phyloP scores from a whole-genome alignment of 768 basidiomycete species.

The Goffeauzyma gilvescens region DNA sequence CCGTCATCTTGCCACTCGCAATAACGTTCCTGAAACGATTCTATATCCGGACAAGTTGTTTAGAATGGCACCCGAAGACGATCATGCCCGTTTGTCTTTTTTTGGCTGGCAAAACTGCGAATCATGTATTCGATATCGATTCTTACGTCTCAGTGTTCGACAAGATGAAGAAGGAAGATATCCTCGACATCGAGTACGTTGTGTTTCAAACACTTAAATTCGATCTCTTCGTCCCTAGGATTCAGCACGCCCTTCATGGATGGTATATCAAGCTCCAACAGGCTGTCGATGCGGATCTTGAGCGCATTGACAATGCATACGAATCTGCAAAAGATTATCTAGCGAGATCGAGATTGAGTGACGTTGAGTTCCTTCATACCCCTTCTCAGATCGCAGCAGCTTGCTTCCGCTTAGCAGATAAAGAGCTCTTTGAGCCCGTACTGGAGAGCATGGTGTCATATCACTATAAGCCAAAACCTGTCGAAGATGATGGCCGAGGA shows the following conservation, averaged over 20 bases:
- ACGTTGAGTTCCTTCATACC: slow-evolving; percentile 74
- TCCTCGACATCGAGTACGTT: slow-evolving; percentile 85
- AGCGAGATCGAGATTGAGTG: slow-evolving; percentile 66
- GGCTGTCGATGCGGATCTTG: slow-evolving; percentile 39
- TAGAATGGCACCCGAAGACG: slow-evolving; percentile 99
- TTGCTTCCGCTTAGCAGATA: slow-evolving; percentile 37
- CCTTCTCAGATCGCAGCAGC: slow-evolving; percentile 88
- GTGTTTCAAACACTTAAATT: slow-evolving; percentile 86
- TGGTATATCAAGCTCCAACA: slow-evolving; percentile 35
- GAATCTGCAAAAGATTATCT: slow-evolving; percentile 49
- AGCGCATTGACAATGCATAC: slow-evolving; percentile 43
- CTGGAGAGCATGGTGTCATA: slow-evolving; percentile 14
- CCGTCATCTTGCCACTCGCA: slow-evolving; percentile 84
- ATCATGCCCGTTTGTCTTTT: slow-evolving; percentile 95
- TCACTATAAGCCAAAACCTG: not conserved
- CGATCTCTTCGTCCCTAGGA: slow-evolving; percentile 54
- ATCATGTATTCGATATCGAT: slow-evolving; percentile 73
- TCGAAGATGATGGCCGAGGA: not conserved
- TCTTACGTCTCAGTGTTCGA: slow-evolving; percentile 66
- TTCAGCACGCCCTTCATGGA: slow-evolving; percentile 27
- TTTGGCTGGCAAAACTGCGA: slow-evolving; percentile 93
- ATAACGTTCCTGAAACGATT: slow-evolving; percentile 85
- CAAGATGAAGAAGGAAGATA: slow-evolving; percentile 58
- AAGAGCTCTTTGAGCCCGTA: slow-evolving; percentile 31
- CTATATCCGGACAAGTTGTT: slow-evolving; percentile 90